Evolutionary conservation across 179 eudicot species (phyloP), one percentile per base, ranked within the genome.

Genomic region (Spergularia azorica): DNA sequence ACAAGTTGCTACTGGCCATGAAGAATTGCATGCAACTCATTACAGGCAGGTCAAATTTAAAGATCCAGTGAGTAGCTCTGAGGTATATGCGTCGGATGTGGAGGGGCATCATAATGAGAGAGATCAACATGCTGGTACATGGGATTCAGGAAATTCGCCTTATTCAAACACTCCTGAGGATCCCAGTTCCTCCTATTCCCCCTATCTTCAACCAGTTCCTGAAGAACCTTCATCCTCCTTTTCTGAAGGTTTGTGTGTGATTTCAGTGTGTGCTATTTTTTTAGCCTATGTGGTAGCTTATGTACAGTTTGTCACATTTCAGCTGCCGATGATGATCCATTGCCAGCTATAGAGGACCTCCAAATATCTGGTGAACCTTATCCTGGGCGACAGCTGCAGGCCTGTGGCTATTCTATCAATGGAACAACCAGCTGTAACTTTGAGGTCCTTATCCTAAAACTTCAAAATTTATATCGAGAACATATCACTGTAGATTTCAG

Each of bases 391-490:
- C 89, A 88, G 76, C 94, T 95, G 75, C 89, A 82, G 84, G 98
- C 97, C 43, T 71, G 89, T 73, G 98, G 98, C 80, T 83, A 79
- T 82, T 93, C 98, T 56, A 80, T 86, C 68, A 90, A 95, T 88
- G 98, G 98, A 82, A 95, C 98, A 69, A 93, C 95, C 55, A 91
- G 95, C 82, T 95, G 98, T 72, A 93, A 95, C 81, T 95, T 95
- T 86, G 98, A 95, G 98, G 98, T 94, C 79, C 65, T 77, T 81
- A 73, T 79, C 64, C 26, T 75, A 46, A 65, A 65, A 74, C 46
- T 71, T 38, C 15, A 56, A 32, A 36, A 58, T 73, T 61, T 65
- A 9, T 65, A 20, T 76, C 26, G 12, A 46, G 32, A 52, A 66
- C 66, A 38, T 51, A 59, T 58, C 46, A 17, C 71, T 50, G 43